phyloP scores from a whole-genome alignment of 306 rosid species.

The Sophora flavescens region DNA sequence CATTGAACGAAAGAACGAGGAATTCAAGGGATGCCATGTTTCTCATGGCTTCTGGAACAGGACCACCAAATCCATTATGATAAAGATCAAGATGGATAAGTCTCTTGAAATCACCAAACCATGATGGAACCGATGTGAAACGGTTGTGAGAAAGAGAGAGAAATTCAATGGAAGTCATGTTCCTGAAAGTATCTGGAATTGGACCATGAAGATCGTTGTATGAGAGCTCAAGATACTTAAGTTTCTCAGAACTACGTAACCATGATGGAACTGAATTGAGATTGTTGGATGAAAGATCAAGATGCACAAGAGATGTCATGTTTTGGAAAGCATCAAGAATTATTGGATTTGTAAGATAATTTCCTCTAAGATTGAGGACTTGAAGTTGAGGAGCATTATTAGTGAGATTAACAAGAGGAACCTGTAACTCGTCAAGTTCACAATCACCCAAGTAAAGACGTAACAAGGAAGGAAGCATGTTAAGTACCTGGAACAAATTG shows the following conservation, averaged over 20 bases:
- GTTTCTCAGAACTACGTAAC: background rate
- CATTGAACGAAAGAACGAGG: background rate
- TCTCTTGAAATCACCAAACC: background rate
- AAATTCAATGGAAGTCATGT: no score
- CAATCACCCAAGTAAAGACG: background rate
- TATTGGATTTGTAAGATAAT: background rate
- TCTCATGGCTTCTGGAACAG: background rate
- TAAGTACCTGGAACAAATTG: background rate
- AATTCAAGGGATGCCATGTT: background rate
- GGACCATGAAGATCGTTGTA: background rate
- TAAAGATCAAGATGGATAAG: background rate
- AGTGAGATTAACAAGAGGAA: background rate
- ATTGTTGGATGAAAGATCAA: background rate
- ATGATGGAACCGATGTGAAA: conserved; percentile 7
- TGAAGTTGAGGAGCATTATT: background rate
- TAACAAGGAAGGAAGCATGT: background rate
- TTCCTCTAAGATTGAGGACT: background rate
- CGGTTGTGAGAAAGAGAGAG: no score
- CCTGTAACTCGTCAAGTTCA: background rate
- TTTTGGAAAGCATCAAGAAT: background rate
- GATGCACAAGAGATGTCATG: no score
- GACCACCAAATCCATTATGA: background rate
- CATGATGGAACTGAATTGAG: conserved; percentile 13
- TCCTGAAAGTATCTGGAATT: background rate
- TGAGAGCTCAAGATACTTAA: background rate